Base-by-base conservation (phyloP, 495 filamentous ascomycete genomes). In the Monascus purpureus region DNA sequence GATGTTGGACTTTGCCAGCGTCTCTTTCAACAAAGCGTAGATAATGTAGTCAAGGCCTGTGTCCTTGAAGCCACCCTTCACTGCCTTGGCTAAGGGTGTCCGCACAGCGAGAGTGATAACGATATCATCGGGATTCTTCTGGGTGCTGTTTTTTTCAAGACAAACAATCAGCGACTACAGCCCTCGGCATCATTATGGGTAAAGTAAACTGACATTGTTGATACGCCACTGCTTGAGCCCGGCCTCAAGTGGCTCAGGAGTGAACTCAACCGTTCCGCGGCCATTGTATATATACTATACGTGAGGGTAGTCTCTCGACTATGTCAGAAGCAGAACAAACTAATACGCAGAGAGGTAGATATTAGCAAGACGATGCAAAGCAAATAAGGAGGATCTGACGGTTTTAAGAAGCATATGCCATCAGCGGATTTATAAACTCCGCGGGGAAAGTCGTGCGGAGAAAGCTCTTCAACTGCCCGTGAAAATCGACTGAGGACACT, bases 81-180 rank as follows among this genome's bases (percentile, higher is more conserved):
- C 51, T 15, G 67, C 78, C 60, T 90, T 90, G 39, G 78, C 66
- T 34, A 92, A 64, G 0, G 83, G 80, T 6, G 83, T 87, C 18
- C 83, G 76, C 41, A 85, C 57, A 5, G 80, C 80, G 28, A 82
- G 66, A 11, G 83, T 92, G 42, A 97, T 90, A 40, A 97, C 90
- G 12, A 95, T 69, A 69, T 97, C 90, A 57, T 97, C 90, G 37
- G 87, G 74, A 53, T 88, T 92, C 66, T 95, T 88, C 36, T 82
- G 77, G 13, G 82, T 90, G 55, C 87, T 95, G 45, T 31, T 32
- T 8, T 11, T 25, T 17, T 36, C 11, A 6, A 27, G 4, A 11
- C 25, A 13, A 12, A 17, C 23, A 6, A 27, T 38, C 17, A 41
- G 25, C 20, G 5, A 9, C 9, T 22, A 9, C 20, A 4, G n/a